Base-by-base conservation (phyloP, 768 basidiomycete genomes). In the Leccinellum luteum region DNA sequence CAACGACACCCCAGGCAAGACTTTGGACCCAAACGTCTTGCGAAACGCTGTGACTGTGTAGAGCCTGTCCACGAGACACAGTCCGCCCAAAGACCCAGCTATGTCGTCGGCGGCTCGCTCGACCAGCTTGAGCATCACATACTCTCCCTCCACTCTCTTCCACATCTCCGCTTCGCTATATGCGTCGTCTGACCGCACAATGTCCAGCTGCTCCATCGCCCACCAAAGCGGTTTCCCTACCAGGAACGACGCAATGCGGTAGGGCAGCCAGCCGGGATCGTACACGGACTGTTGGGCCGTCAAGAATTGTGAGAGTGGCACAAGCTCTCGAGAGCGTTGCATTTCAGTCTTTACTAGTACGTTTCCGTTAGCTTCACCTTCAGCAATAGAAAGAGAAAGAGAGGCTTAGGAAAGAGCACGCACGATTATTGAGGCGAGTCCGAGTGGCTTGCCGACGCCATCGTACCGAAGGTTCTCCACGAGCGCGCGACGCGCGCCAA, bases 221-320 rank as follows among this genome's bases (percentile, higher is more conserved):
- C 92, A 94, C 89, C 87, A 92, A 2, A 94, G 74, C 3, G 92
- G 92, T 64, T 83, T 85, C 7, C 86, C 90, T 7, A 94, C 79
- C 8, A 93, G 75, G 56, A 81, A 87, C 10, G 87, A 79, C 3
- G 82, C 89, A 51, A 92, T 77, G 19, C 89, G 84, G 50, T 77
- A 81, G 1, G 90, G 85, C 15, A 92, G 67, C 79, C 86, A 90
- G 21, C 83, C 84, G 3, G 85, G 73, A 58, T 87, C 80, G 64
- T 90, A 86, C 53, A 92, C 81, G 0, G 90, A 87, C 44, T 79
- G 72, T 38, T 75, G 75, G 14, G 83, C 74, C 23, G 66, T 73
- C 59, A 89, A 61, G 61, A 92, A 94, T 19, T 82, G 78, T 2
- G 77, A 60, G 9, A 82, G 66, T 19, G 81, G 75, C 41, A 89